Base-by-base conservation (phyloP, 1,139 yeast genomes). In the Pichia sp. region DNA sequence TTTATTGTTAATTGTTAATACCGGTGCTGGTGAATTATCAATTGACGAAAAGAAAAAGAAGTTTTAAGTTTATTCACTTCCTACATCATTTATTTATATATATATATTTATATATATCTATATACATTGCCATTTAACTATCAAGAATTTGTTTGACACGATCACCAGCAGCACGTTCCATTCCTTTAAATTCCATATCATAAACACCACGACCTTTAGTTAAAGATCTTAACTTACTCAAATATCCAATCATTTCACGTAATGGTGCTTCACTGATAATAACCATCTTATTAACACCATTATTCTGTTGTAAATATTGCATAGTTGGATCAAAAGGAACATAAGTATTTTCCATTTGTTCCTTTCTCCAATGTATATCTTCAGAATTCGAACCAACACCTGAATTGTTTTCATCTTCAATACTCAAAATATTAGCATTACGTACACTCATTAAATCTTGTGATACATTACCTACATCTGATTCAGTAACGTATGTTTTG, bases 41-140 rank as follows among this genome's bases (percentile, higher is more conserved):
- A 69, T 91, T 48, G 98, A 91, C 61, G 96, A 88, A 65, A 91
- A 91, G 83, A 89, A 91, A 71, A 91, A 91, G 70, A 83, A 86
- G 49, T 89, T 85, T 61, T 89, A 64, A 63, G 11, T 24, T 27
- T 21, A 21, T 14, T 18, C 15, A 11, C n/a, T 28, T 7, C 21
- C 20, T 10, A 14, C 19, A 25, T 38, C 14, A 22, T 21, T 26
- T 20, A 14, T 30, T 6, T 21, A 21, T 36, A 28, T 38, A 31
- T 34, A 29, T 24, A 30, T 28, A 30, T 14, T 13, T 35, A 25
- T 34, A 14, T 34, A 6, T 20, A 5, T 31, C 8, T 36, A 3
- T 31, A 6, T 14, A 5, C 2, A n/a, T 5, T 19, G 30, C 8
- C 18, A 39, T 21, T 22, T 31, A 42, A 29, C 42, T 42, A 11